Evolutionary conservation across 768 basidiomycete species (phyloP), one percentile per base, ranked within the genome.

Genomic region (Lepiota venenata): DNA sequence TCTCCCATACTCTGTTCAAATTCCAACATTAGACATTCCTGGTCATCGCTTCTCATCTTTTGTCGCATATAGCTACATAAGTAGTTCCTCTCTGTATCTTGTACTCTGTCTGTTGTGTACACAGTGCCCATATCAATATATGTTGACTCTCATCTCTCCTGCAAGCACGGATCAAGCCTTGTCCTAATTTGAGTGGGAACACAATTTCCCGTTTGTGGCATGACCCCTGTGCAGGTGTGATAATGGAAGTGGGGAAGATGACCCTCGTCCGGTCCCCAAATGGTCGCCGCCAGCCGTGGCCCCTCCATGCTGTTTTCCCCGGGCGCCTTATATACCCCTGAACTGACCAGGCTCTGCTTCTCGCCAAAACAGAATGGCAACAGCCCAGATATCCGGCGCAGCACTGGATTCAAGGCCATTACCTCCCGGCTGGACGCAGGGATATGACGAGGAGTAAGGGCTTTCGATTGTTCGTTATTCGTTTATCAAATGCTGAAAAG

Each of bases 361-460:
- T 18, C 18, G 16, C 6, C 5, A 12, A 36, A 32, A 43, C 21
- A 43, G 51, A 22, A n/a, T 52, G 43, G 42, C 40, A 2, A 36
- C 27, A 2, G 50, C 50, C 42, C 48, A 50, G 29, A 35, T 29
- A 25, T 40, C 21, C 7, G 35, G 27, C 16, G 16, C 36, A 38
- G 54, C 44, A 35, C 45, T 49, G 4, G 57, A 62, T 49, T 45
- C 39, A 16, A 54, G 59, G n/a, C 50, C 56, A 25, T 47, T 63
- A 3, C 61, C 58, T 11, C 21, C 54, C 9, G 61, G 61, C 2
- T 62, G 61, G 61, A 51, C 45, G 12, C 35, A 50, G 43, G 51
- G 58, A 12, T 62, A 53, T 46, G 58, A 62, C 50, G 40, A 53
- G 15, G 52, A 56, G 61, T 62, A 43, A 57, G 56, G 36, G 45